phyloP scores from a whole-genome alignment of 1,284 basidiomycete species.

The Xerocomus amazonicus region DNA sequence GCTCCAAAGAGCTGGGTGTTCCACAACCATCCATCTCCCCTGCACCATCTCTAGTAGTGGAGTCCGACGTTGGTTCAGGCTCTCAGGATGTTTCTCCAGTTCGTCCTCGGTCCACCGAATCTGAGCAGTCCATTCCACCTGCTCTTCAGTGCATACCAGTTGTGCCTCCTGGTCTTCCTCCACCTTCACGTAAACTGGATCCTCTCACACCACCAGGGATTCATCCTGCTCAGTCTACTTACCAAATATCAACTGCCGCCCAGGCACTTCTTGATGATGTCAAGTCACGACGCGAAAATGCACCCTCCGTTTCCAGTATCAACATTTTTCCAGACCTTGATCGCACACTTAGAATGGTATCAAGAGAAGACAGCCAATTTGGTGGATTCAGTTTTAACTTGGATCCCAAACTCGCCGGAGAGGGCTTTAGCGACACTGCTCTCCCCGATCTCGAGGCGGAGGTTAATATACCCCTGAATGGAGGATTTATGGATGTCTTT shows the following conservation, averaged over 20 bases:
- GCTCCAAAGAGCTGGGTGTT: slow-evolving; percentile 38
- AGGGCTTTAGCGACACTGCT: slow-evolving; percentile 41
- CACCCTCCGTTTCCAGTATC: slow-evolving; percentile 43
- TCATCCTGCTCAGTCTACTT: slow-evolving; percentile 58
- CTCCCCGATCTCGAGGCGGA: slow-evolving; percentile 55
- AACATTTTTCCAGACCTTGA: slow-evolving; percentile 92
- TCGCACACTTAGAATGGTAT: slow-evolving; percentile 68
- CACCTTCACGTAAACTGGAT: slow-evolving; percentile 48
- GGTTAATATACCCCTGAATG: slow-evolving; percentile 51
- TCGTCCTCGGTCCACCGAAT: slow-evolving; percentile 43
- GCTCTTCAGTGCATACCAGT: slow-evolving; percentile 48
- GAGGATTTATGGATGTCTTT: slow-evolving; percentile 64
- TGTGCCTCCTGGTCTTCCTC: slow-evolving; percentile 60
- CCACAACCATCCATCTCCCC: slow-evolving; percentile 47
- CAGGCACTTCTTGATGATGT: slow-evolving; percentile 84
- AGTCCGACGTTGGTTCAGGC: slow-evolving; percentile 37
- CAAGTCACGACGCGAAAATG: slow-evolving; percentile 66
- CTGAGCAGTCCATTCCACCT: slow-evolving; percentile 37
- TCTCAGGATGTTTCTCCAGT: slow-evolving; percentile 43
- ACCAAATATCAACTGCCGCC: slow-evolving; percentile 84
- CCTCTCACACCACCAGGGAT: slow-evolving; percentile 56
- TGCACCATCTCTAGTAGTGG: slow-evolving; percentile 43
- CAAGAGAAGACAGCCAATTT: slow-evolving; percentile 50
- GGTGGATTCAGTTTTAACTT: slow-evolving; percentile 80
- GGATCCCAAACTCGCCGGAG: slow-evolving; percentile 66